These are phyloP conservation scores for Eucalyptus curtisii DNA, from an alignment of 345 rosid genomes.

Conservation along the genomic window DNA sequence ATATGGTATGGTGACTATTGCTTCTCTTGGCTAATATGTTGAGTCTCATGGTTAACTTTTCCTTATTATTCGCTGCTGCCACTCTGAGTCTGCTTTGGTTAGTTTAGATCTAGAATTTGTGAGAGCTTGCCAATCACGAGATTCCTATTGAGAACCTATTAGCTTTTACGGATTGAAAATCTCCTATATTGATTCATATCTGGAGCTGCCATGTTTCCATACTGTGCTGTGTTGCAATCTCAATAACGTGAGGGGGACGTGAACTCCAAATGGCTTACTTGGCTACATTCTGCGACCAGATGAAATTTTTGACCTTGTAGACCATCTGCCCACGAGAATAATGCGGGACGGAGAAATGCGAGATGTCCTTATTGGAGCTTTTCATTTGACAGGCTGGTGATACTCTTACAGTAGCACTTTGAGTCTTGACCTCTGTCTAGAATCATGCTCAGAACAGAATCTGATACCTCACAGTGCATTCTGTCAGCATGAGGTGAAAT, in stretches of 20 bases:
- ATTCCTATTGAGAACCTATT: neutral
- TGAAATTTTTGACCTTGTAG: neutral
- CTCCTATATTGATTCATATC: neutral
- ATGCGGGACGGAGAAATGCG: neutral
- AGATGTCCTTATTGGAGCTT: neutral
- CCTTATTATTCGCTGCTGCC: neutral
- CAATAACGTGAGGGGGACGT: neutral
- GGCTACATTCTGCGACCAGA: neutral
- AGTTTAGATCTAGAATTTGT: neutral
- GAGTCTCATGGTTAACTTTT: neutral
- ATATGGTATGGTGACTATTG: neutral
- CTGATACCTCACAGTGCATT: neutral
- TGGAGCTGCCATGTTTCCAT: neutral
- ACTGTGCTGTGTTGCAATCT: neutral
- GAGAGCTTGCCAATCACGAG: neutral
- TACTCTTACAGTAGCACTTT: neutral
- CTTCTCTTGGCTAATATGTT: neutral
- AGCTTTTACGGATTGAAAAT: accelerated
- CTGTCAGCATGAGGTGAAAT: neutral
- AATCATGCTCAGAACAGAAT: neutral
- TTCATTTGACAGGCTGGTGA: neutral
- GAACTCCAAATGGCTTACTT: neutral
- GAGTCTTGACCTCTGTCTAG: neutral
- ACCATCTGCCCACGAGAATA: neutral
- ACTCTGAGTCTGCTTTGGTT: neutral